Base-by-base conservation (phyloP, 2,329 filamentous ascomycete genomes). In the Byssochlamys sp. region DNA sequence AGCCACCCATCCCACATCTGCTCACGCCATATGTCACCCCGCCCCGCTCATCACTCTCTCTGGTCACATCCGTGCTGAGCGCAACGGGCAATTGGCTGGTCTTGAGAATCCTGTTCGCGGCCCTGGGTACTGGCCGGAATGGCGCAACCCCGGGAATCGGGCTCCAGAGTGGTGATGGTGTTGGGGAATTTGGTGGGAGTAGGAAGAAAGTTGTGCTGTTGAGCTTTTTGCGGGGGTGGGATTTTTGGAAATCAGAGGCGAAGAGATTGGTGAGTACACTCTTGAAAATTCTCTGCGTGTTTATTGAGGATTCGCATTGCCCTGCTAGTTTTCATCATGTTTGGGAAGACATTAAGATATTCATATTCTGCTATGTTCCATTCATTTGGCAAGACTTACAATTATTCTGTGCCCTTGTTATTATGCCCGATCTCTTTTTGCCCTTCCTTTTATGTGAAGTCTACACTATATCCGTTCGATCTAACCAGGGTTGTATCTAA, bases 181-280 rank as follows among this genome's bases (percentile, higher is more conserved):
- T 7, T 45, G 54, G 54, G 57, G 58, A 35, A 27, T 26, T 55
- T 45, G 67, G 74, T 65, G 67, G 63, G 2, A 66, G 67, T 61
- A 65, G 75, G 50, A 73, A 71, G 27, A 80, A 77, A 54, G 81
- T 96, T 0, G 78, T 96, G 2, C 78, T 96, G 2, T 84, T 94
- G 58, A 95, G 89, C 75, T 96, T 94, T 73, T 76, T 95, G 73
- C 81, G 89, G 59, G 87, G 92, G 65, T 82, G 81, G 61, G 77
- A 81, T 1, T 95, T 95, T 69, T 96, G 91, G 90, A 84, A 78
- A 61, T 82, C 86, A 2, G 86, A 89, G 54, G 81, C 81, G 1
- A 81, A 83, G 55, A 86, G 86, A 71, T 72, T 90, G 67, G 87
- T 89, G 74, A 62, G 79, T 66, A 26, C 39, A 31, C 7, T 31